A percentile compares a stretch with the other conserved stretches of the same genome.
phyloP scores from a whole-genome alignment of 2,329 filamentous ascomycete species.

The Neonectria hederae region DNA sequence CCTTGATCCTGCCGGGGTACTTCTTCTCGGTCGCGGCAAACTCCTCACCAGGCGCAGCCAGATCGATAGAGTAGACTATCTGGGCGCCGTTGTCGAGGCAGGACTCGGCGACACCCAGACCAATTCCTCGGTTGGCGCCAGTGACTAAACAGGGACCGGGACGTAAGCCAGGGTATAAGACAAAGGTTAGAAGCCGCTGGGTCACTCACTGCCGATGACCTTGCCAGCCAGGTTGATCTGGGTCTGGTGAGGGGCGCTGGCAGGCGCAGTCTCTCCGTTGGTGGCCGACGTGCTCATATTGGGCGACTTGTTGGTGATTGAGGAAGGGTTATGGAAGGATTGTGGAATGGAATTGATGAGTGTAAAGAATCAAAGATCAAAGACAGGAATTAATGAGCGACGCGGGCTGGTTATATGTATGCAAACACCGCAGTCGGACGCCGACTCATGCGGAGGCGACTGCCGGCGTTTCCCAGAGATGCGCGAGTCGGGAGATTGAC shows the following conservation, averaged over 20 bases:
- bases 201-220: conserved; percentile 15
- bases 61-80: conserved; percentile 40
- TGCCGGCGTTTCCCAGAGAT: too few relatives aligned
- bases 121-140: conserved; percentile 56
- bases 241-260: conserved; percentile 6
- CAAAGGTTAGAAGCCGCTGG: background rate
- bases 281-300: conserved; percentile 10
- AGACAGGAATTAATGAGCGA: too few relatives aligned
- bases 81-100: conserved; percentile 56
- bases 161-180: background rate
- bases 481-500: background rate
- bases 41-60: conserved; percentile 38
- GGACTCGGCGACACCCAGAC: conserved; percentile 58
- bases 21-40: conserved; percentile 48
- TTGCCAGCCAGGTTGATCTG: conserved; percentile 19
- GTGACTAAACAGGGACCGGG: conserved; percentile 41
- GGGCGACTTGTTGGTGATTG: background rate
- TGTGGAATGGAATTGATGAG: too few relatives aligned
- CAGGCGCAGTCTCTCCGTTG: background rate
- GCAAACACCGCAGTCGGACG: too few relatives aligned
- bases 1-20: conserved; percentile 53
- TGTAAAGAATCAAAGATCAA: too few relatives aligned
- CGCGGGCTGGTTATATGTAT: too few relatives aligned
- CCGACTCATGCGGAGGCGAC: too few relatives aligned
- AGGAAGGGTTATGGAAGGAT: background rate